Evolutionary conservation across 1,284 basidiomycete species (phyloP), one percentile per base, ranked within the genome.

Genomic region (Sphagnurus paluster): DNA sequence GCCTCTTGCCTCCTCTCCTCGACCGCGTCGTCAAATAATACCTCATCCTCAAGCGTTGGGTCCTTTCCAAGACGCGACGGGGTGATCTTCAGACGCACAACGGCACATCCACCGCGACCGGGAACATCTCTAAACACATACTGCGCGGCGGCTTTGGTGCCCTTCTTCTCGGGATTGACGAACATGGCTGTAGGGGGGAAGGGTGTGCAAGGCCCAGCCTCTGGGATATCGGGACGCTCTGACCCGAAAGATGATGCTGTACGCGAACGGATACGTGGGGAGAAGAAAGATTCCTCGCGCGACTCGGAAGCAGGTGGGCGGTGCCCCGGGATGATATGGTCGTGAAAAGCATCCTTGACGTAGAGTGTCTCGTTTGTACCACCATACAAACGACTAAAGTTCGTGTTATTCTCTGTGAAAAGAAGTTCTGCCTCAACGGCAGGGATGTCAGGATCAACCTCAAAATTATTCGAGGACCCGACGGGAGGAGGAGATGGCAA

Each of bases 281-380:
- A 58, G 59, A 78, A 78, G 51, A 74, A 64, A 4, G 63, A 65
- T 62, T 65, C 72, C 20, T 59, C 61, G 40, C 61, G 61, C 13
- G 54, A 73, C 13, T 79, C 69, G 4, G 70, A 64, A 11, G 56
- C 45, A 29, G 70, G 67, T 4, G 87, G 87, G 43, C 91, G 85
- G 67, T 98, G 95, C 11, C 74, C 75, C 3, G 85, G 84, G 53
- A 98, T 85, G 65, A 98, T 90, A 64, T 98, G 90, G 65, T 98
- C 95, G 63, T 99, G 94, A 77, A 99, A 98, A n/a, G 89, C 95
- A 61, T 99, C 96, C 72, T 99, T 99, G 60, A 91, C 90, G 63
- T 87, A 95, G 1, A 81, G 79, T 0, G 83, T 84, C 48, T 80
- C 74, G 72, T 98, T 98, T 57, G 82, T 72, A 19, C 91, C 94